These are phyloP conservation scores for Vitis hybrid DNA, from an alignment of 177 flowering plant genomes.

Conservation along the genomic window DNA sequence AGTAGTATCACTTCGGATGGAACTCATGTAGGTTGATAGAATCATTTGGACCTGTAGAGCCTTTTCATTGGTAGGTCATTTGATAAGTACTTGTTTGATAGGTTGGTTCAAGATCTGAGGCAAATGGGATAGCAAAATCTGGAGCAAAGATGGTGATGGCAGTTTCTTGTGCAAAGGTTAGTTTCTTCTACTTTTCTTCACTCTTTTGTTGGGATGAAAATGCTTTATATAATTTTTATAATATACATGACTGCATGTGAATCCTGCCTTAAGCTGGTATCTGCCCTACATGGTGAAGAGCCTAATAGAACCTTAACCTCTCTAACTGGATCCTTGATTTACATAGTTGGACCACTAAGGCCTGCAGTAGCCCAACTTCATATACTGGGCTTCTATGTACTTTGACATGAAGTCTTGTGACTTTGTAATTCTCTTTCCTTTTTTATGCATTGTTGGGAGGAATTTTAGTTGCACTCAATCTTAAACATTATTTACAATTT, in stretches of 20 bases:
- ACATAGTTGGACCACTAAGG: background rate
- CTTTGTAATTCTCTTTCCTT: too few species aligned
- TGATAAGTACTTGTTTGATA: conserved; percentile 23
- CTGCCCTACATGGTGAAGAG: background rate
- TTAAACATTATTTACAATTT: background rate
- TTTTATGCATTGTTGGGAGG: too few species aligned
- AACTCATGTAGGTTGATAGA: too few species aligned
- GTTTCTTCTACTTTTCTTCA: background rate
- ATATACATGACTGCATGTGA: background rate
- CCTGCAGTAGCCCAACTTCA: background rate
- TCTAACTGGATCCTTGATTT: background rate
- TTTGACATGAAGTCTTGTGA: too few species aligned
- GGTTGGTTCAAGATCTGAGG: conserved; percentile 99
- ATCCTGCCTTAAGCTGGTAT: background rate
- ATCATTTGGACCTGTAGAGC: too few species aligned
- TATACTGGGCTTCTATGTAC: too few species aligned
- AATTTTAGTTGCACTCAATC: too few species aligned
- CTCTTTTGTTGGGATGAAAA: background rate
- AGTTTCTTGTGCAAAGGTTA: conserved; percentile 97
- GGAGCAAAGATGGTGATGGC: conserved; percentile 99
- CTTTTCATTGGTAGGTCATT: too few species aligned
- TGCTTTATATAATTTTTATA: background rate
- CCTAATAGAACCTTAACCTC: background rate
- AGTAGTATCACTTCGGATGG: too few species aligned
- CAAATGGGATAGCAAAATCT: conserved; percentile 95